Percentiles rank a stretch among this genome's conserved stretches.
phyloP scores from a whole-genome alignment of 73 alveolate species.

The Effrenium voratum region DNA sequence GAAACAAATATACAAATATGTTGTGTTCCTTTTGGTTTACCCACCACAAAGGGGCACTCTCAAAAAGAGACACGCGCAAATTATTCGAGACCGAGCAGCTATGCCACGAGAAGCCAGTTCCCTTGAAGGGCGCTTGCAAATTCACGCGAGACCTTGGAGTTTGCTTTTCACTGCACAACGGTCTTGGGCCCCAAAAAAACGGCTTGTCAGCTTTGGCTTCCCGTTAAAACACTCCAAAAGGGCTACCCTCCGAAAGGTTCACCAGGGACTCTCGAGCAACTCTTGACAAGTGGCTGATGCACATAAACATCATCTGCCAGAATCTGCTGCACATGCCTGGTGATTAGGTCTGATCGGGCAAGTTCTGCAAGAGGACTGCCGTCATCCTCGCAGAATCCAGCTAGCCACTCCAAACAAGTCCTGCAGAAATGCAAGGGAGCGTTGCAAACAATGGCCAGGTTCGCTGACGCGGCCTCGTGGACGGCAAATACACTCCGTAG shows the following conservation, averaged over 20 bases:
- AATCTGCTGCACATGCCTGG: conserved; percentile 57
- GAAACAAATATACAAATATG: too few species aligned
- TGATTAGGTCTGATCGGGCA: conserved; percentile 6
- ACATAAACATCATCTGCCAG: conserved; percentile 69
- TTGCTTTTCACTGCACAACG: neutral
- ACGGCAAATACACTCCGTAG: conserved; percentile 63
- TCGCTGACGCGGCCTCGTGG: conserved; percentile 33
- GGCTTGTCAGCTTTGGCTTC: neutral
- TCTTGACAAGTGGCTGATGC: conserved; percentile 45
- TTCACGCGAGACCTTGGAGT: conserved; percentile 54
- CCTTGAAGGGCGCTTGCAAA: conserved; percentile 77
- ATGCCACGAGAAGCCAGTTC: conserved; percentile 90
- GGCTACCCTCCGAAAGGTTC: neutral
- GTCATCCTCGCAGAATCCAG: conserved; percentile 20
- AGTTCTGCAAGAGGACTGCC: conserved; percentile 62
- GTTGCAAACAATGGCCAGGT: neutral
- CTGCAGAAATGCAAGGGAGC: too few species aligned
- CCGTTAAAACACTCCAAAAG: neutral
- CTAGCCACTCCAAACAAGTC: neutral
- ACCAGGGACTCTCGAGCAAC: neutral
- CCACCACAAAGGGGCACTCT: too few species aligned
- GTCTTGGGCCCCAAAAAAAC: neutral
- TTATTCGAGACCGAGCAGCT: conserved; percentile 66
- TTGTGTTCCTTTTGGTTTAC: too few species aligned
- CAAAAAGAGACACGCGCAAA: too few species aligned